Percentiles rank a stretch among this genome's conserved stretches.
These are phyloP conservation scores for Aspergillus neoniger DNA, from an alignment of 2,329 filamentous ascomycete species.

Conservation along the genomic window DNA sequence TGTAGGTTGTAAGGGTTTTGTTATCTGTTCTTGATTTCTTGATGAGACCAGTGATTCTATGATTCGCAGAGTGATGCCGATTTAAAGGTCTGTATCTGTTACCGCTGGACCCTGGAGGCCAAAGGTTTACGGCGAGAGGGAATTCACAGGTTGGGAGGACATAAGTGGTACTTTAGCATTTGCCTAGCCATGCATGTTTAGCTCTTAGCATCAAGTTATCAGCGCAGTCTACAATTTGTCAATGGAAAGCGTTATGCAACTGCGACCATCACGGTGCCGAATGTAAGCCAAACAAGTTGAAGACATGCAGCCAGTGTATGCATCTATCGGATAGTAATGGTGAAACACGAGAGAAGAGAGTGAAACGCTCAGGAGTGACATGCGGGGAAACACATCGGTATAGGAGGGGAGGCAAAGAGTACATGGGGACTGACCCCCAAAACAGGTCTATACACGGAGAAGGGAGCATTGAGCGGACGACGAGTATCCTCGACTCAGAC, in stretches of 20 bases:
- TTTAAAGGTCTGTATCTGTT: slow-evolving; percentile 21
- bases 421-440: background rate
- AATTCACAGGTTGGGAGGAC: slow-evolving; percentile 5
- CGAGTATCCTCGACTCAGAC: background rate
- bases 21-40: slow-evolving; percentile 25
- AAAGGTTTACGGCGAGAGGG: slow-evolving; percentile 1
- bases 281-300: background rate
- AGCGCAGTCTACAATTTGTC: slow-evolving; percentile 15
- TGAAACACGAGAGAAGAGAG: background rate
- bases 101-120: slow-evolving; percentile 10
- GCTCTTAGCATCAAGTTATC: slow-evolving; percentile 11
- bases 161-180: slow-evolving; percentile 25
- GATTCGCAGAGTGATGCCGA: slow-evolving; percentile 17
- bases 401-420: background rate
- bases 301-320: background rate
- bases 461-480: background rate
- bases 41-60: slow-evolving; percentile 18
- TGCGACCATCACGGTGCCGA: background rate
- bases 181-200: slow-evolving; percentile 27
- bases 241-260: slow-evolving; percentile 9
- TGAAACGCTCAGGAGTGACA: background rate
- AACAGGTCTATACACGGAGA: background rate
- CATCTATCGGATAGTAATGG: background rate
- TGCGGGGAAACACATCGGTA: background rate
- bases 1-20: slow-evolving; percentile 18